A percentile compares a stretch with the other conserved stretches of the same genome.
Evolutionary conservation across 1,139 yeast genomes (phyloP).

Genomic region (Geotrichum fermentans): DNA sequence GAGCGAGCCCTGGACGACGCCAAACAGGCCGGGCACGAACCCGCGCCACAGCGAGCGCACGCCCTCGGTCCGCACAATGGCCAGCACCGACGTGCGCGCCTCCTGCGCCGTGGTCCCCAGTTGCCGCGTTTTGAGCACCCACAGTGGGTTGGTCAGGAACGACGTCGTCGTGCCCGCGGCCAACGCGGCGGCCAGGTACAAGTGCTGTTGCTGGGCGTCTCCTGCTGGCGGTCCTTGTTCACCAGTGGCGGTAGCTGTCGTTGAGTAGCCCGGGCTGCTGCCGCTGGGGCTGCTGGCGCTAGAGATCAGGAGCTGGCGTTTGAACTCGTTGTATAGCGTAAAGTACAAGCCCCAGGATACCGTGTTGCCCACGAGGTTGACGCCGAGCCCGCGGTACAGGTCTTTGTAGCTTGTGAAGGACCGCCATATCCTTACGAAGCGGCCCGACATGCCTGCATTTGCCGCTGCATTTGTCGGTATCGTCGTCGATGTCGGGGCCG

Average conservation of each 20-base stretch:
- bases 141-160: constrained; percentile 78
- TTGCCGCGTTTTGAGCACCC: constrained; percentile 80
- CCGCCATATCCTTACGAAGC: constrained; percentile 5
- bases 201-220: constrained; percentile 8
- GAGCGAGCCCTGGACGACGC: constrained; percentile 82
- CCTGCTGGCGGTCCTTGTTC: not conserved
- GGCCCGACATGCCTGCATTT: constrained; percentile 2
- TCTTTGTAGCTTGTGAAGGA: constrained; percentile 11
- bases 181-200: constrained; percentile 50
- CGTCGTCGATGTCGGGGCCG: not conserved
- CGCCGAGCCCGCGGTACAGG: constrained; percentile 72
- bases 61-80: constrained; percentile 52
- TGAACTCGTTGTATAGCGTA: constrained; percentile 60
- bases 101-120: constrained; percentile 10
- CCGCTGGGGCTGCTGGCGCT: not conserved
- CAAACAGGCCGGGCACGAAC: constrained; percentile 70
- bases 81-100: not conserved
- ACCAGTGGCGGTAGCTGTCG: no score
- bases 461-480: not conserved
- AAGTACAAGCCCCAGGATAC: constrained; percentile 88
- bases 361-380: constrained; percentile 78
- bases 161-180: constrained; percentile 74
- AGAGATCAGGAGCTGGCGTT: constrained; percentile 32
- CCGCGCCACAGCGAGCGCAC: constrained; percentile 75
- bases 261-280: no score